Evolutionary conservation across 108 stramenopile species (phyloP).

Genomic region (Chaetoceros tenuissimus): DNA sequence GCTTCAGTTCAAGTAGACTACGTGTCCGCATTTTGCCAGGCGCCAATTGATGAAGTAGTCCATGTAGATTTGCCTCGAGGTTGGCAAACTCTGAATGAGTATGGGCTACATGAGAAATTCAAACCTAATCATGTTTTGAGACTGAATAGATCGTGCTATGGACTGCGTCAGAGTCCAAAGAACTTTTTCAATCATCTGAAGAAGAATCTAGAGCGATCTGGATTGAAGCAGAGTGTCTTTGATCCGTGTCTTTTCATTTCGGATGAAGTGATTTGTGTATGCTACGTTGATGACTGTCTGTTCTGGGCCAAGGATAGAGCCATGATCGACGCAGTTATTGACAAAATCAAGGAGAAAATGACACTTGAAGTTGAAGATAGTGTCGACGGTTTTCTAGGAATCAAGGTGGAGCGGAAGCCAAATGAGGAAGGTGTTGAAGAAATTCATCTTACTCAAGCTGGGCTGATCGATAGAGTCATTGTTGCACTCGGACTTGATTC

Average conservation of each 20-base stretch:
- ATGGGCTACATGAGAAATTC: too few species aligned
- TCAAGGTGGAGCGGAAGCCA: background rate
- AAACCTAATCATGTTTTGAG: constrained; percentile 19
- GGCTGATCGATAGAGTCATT: background rate
- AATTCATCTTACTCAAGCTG: constrained; percentile 10
- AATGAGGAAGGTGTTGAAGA: constrained; percentile 4
- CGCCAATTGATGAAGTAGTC: constrained; percentile 18
- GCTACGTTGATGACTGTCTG: constrained; percentile 47
- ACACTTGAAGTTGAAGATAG: constrained; percentile 2
- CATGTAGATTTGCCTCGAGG: too few species aligned
- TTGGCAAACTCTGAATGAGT: constrained; percentile 1
- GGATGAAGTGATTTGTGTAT: background rate
- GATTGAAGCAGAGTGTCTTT: background rate
- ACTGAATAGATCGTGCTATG: constrained; percentile 22
- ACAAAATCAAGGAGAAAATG: constrained; percentile 1
- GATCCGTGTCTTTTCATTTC: constrained; percentile 13
- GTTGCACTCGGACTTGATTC: background rate
- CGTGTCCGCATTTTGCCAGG: constrained; percentile 39
- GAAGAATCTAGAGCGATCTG: constrained; percentile 2
- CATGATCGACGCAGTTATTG: constrained; percentile 7
- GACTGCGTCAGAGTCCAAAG: constrained; percentile 16
- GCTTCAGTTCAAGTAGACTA: constrained; percentile 33
- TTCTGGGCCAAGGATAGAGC: constrained; percentile 17
- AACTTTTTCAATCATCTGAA: constrained; percentile 20
- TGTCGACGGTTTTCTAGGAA: constrained; percentile 4